Base-by-base conservation (phyloP, 805 yeast genomes). In the Tetrapisispora fleetii region DNA sequence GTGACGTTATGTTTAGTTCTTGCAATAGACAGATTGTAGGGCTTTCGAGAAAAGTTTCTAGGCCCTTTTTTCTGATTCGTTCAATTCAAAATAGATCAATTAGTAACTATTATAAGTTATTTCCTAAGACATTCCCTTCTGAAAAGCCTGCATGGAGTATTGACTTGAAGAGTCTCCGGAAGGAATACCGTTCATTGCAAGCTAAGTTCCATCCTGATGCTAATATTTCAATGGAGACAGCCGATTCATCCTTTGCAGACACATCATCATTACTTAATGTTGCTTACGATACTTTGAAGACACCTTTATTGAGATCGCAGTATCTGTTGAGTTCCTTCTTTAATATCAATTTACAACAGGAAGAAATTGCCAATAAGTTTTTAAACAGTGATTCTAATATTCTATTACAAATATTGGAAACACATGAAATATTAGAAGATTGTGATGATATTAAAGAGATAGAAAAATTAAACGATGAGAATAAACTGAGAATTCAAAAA, bases 171-270 rank as follows among this genome's bases (percentile, higher is more conserved):
- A 58, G 67, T 17, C 72, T 91, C 43, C 75, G 95, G 46, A 75
- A 79, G 50, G 98, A 93, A 63, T 91, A 80, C 63, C 69, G 95
- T 37, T 54, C 59, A 9, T 68, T 89, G 30, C 98, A 91, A 64
- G 77, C 84, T 36, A 71, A 74, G 50, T 73, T 77, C 44, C 99
- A 91, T 61, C 99, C 99, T 0, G 99, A 91, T 67, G 71, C 73
- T 51, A 49, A 43, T 3, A 48, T 47, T n/a, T 50, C 40, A 11
- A 47, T 43, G 5, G 39, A 47, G 1, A 47, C 37, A n/a, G 48
- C 40, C 18, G 40, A 54, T 53, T 53, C 50, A 33, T 36, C 21
- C 6, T 18, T 9, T 16, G 49, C 58, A 35, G 22, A 28, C 13
- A 62, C 60, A 37, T 58, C 84, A 5, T 74, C 89, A 1, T 58